Evolutionary conservation across 1,139 yeast genomes (phyloP).

Genomic region (Pichiaceae sp.): DNA sequence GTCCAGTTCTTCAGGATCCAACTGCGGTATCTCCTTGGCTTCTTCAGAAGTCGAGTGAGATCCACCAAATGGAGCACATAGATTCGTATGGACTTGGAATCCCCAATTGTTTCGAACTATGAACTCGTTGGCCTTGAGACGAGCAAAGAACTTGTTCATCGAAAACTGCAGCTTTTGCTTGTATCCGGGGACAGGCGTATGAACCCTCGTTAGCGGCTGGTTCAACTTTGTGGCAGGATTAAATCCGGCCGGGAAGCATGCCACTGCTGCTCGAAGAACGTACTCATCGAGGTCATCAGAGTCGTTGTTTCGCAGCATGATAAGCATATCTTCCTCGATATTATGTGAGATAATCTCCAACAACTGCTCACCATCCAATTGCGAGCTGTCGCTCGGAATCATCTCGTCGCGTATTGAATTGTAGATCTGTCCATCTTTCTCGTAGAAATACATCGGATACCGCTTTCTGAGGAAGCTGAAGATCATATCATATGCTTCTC

Average conservation of each 20-base stretch:
- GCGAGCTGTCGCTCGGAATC: slow-evolving; percentile 26
- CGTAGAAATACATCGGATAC: slow-evolving; percentile 39
- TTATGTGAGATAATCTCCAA: slow-evolving; percentile 36
- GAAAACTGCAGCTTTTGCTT: slow-evolving; percentile 42
- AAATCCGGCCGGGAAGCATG: slow-evolving; percentile 73
- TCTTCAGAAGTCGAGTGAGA: slow-evolving; percentile 10
- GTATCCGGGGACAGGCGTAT: slow-evolving; percentile 59
- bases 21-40: slow-evolving; percentile 24
- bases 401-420: slow-evolving; percentile 36
- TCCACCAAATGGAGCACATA: slow-evolving; percentile 38
- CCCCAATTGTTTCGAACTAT: slow-evolving; percentile 58
- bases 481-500: slow-evolving; percentile 47
- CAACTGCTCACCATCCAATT: slow-evolving; percentile 25
- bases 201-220: slow-evolving; percentile 44
- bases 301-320: slow-evolving; percentile 43
- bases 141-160: slow-evolving; percentile 54
- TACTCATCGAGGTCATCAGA: slow-evolving; percentile 38
- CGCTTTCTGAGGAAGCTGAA: slow-evolving; percentile 40
- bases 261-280: slow-evolving; percentile 52
- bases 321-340: slow-evolving; percentile 62
- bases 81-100: slow-evolving; percentile 44
- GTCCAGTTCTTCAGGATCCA: slow-evolving; percentile 37
- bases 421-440: slow-evolving; percentile 25
- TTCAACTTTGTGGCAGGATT: slow-evolving; percentile 51
- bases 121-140: slow-evolving; percentile 42